phyloP scores from a whole-genome alignment of 1,139 yeast species.

The Magnusiomyces sp. region DNA sequence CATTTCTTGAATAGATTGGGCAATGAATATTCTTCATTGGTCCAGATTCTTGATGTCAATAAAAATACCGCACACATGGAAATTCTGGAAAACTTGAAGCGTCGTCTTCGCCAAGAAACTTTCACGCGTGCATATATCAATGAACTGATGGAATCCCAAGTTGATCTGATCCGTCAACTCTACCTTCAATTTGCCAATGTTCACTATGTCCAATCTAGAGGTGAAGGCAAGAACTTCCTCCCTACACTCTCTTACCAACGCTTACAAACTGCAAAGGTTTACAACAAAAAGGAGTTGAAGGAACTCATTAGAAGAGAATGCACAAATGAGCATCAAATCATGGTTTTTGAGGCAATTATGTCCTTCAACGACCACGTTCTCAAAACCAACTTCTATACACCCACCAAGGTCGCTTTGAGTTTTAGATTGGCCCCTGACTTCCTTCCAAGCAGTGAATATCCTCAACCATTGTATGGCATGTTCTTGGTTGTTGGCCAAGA shows the following conservation, averaged over 20 bases:
- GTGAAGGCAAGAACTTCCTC: conserved; percentile 42
- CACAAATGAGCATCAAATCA: conserved; percentile 69
- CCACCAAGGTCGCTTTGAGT: conserved; percentile 90
- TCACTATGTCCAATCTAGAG: conserved; percentile 67
- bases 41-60: conserved; percentile 53
- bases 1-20: conserved; percentile 94
- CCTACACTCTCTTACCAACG: conserved; percentile 88
- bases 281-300: conserved; percentile 67
- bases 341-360: conserved; percentile 75
- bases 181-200: conserved; percentile 89
- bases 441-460: conserved; percentile 78
- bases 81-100: conserved; percentile 71
- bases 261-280: conserved; percentile 67
- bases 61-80: conserved; percentile 52
- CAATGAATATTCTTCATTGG: conserved; percentile 70
- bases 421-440: conserved; percentile 84
- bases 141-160: conserved; percentile 64
- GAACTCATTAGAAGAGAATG: conserved; percentile 59
- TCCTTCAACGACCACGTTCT: conserved; percentile 78
- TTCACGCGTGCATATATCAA: conserved; percentile 79
- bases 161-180: conserved; percentile 68
- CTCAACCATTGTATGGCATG: conserved; percentile 90
- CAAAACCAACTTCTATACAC: conserved; percentile 89
- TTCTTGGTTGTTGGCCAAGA: conserved; percentile 94
- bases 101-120: conserved; percentile 87